Evolutionary conservation across 1,284 basidiomycete genomes (phyloP), one percentile per base, ranked within the genome.

Genomic region (Ceratobasidium sp.): DNA sequence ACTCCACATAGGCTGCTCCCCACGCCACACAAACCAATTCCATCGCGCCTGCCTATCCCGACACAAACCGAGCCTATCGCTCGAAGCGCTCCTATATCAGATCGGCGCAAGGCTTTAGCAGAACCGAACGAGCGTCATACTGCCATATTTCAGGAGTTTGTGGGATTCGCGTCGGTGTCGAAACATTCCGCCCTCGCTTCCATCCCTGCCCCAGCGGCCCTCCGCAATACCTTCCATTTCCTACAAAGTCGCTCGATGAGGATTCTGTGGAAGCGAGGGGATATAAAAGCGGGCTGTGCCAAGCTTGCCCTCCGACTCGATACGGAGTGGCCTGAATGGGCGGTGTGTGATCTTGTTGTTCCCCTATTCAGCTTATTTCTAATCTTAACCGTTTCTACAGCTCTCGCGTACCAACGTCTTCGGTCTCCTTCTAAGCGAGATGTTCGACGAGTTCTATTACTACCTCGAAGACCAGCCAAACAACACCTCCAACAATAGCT

Each of bases 241-340:
- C 50, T 70, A 12, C 33, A 67, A 50, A 52, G 46, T 28, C 28
- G 28, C 13, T 15, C 46, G 5, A 48, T 67, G 65, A 28, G 50
- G 17, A 33, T 38, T 2, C 26, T 42, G 3, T 56, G 67, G 67
- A 57, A 54, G 9, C 48, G 33, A 20, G 28, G 23, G 38, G 67
- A 70, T 56, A 70, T 70, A 17, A 50, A 54, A 9, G 20, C 17
- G 26, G 67, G 33, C 4, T 50, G 50, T 28, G 54, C 50, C 3
- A 42, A 40, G 12, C 48, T 70, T 33, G 67, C 67, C 3, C 50
- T 40, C 3, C 26, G 46, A 20, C 67, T 70, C 6, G 67, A 70
- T 42, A 20, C 20, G 20, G 67, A 70, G 17, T 70, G 67, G 67
- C 52, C 67, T n/a, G 67, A 70, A 42, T 70, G 67, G 67, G 67